Evolutionary conservation across 768 basidiomycete genomes (phyloP).

Genomic region (Amanita muscaria): DNA sequence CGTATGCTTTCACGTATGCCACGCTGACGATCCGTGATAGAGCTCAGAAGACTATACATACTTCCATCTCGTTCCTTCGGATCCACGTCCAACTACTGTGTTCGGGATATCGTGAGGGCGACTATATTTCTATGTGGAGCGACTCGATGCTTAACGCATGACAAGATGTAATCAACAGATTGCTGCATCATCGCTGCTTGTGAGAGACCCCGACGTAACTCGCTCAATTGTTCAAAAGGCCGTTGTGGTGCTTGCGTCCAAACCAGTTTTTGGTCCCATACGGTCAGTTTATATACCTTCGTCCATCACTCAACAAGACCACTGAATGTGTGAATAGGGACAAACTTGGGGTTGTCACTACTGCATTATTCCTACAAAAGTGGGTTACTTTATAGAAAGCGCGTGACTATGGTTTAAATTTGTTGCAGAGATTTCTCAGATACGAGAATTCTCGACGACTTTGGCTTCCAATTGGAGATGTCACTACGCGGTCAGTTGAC

Average conservation of each 20-base stretch:
- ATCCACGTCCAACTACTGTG: conserved; percentile 66
- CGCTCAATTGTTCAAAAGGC: conserved; percentile 97
- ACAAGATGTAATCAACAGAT: conserved; percentile 92
- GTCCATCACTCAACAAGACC: not conserved
- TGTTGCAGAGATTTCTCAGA: conserved; percentile 72
- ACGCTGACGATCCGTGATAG: conserved; percentile 28
- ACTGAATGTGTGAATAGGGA: conserved; percentile 40
- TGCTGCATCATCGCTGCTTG: conserved; percentile 63
- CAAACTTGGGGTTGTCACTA: conserved; percentile 89
- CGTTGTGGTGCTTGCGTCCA: conserved; percentile 85
- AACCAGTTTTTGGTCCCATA: conserved; percentile 91
- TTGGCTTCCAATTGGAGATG: conserved; percentile 66
- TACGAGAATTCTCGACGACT: conserved; percentile 82
- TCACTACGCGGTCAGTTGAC: conserved; percentile 76
- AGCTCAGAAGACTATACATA: conserved; percentile 93
- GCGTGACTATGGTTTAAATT: not conserved
- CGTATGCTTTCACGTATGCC: not conserved
- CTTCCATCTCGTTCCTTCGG: conserved; percentile 80
- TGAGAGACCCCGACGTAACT: conserved; percentile 80
- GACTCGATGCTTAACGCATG: not conserved
- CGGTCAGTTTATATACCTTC: conserved; percentile 36
- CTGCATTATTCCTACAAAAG: conserved; percentile 83
- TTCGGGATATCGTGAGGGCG: conserved; percentile 88
- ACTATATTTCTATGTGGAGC: not conserved
- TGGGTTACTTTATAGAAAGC: conserved; percentile 16